Evolutionary conservation across 768 basidiomycete genomes (phyloP).

Genomic region (Russula griseocarnosa): DNA sequence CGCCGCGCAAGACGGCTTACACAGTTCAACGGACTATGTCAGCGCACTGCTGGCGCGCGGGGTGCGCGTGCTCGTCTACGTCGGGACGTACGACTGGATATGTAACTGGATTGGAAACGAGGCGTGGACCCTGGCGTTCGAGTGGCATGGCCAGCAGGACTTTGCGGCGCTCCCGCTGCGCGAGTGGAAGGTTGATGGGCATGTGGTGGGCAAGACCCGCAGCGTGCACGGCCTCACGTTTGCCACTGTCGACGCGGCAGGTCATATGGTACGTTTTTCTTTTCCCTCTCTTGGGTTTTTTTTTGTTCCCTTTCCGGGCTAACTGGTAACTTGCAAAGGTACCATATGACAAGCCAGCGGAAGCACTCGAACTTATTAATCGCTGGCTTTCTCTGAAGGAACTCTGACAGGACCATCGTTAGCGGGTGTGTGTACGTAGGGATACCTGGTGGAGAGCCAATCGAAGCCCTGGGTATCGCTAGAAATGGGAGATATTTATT

Average conservation of each 20-base stretch:
- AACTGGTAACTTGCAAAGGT: slow-evolving; percentile 37
- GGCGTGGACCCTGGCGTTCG: slow-evolving; percentile 52
- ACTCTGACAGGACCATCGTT: not conserved
- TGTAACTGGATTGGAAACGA: slow-evolving; percentile 66
- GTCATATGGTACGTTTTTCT: slow-evolving; percentile 59
- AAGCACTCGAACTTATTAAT: slow-evolving; percentile 48
- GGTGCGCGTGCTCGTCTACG: slow-evolving; percentile 51
- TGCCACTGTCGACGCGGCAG: slow-evolving; percentile 58
- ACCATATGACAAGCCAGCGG: slow-evolving; percentile 60
- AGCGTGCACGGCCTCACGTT: slow-evolving; percentile 56
- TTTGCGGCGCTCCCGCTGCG: slow-evolving; percentile 44
- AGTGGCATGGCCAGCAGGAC: slow-evolving; percentile 54
- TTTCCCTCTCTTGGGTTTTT: not conserved
- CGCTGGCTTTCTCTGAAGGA: slow-evolving; percentile 42
- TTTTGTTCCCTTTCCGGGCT: not conserved
- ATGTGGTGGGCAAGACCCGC: slow-evolving; percentile 52
- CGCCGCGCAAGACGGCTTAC: slow-evolving; percentile 40
- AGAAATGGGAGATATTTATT: not conserved
- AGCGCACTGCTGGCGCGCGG: slow-evolving; percentile 51
- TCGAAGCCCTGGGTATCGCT: not conserved
- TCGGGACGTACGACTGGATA: slow-evolving; percentile 53
- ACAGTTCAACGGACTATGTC: slow-evolving; percentile 41
- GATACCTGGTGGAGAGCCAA: not conserved
- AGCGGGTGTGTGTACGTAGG: not conserved
- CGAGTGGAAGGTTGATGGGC: slow-evolving; percentile 54